Evolutionary conservation across 108 stramenopile species (phyloP).

Genomic region (Conticribra guillardii): DNA sequence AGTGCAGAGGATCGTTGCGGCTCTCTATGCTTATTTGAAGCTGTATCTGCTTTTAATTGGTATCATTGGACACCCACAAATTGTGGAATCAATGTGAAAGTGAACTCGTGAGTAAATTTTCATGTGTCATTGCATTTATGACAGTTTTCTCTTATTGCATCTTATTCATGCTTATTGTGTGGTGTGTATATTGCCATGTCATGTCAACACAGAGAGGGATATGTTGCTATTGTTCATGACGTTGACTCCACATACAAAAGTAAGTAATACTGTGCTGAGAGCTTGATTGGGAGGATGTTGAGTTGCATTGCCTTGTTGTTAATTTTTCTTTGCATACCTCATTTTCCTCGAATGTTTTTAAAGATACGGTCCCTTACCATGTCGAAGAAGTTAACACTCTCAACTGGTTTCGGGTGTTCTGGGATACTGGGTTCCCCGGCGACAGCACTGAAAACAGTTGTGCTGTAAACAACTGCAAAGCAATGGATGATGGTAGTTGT

Average conservation of each 20-base stretch:
- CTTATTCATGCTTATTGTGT: not conserved
- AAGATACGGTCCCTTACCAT: conserved; percentile 37
- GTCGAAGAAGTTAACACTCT: conserved; percentile 39
- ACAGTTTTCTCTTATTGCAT: too few species aligned
- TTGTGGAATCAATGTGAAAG: conserved; percentile 40
- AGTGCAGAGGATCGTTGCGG: conserved; percentile 50
- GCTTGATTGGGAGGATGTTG: too few species aligned
- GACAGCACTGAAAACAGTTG: conserved; percentile 34
- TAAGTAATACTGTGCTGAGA: too few species aligned
- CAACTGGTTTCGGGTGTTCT: conserved; percentile 53
- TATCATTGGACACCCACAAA: conserved; percentile 45
- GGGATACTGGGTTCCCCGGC: conserved; percentile 46
- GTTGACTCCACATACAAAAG: conserved; percentile 11
- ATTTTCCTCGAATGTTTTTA: too few species aligned
- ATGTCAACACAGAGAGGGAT: conserved; percentile 54
- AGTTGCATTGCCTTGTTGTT: too few species aligned
- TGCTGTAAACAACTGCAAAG: conserved; percentile 33
- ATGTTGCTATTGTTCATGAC: conserved; percentile 61
- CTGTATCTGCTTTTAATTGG: conserved; percentile 5
- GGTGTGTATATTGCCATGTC: conserved; percentile 15
- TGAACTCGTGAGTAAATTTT: conserved; percentile 31
- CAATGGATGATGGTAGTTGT: conserved; percentile 43
- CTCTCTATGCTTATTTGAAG: conserved; percentile 31
- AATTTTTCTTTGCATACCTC: too few species aligned
- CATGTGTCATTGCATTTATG: conserved; percentile 1